Evolutionary conservation across 257 asterid species (phyloP).

Genomic region (Dorcoceras hygrometricum): DNA sequence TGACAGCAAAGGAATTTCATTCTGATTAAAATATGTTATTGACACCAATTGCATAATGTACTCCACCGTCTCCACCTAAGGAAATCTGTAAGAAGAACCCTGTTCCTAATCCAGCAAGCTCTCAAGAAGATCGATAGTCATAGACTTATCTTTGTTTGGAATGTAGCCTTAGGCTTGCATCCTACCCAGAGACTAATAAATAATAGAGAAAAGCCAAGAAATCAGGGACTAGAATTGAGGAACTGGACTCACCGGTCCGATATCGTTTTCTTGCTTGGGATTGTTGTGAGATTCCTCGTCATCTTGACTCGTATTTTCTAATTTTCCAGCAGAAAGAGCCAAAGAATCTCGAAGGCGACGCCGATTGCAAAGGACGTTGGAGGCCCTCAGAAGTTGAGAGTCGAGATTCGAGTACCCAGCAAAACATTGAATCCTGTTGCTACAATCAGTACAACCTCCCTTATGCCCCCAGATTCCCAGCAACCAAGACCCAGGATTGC

Average conservation of each 20-base stretch:
- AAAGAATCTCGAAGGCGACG: not conserved
- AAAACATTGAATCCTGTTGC: not conserved
- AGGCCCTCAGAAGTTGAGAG: not conserved
- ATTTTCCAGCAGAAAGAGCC: not conserved
- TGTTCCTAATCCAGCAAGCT: not conserved
- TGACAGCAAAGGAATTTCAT: not conserved
- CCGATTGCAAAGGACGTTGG: not conserved
- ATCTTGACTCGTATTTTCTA: conserved; percentile 12
- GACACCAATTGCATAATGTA: not conserved
- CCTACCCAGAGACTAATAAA: not conserved
- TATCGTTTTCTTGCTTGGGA: conserved; percentile 32
- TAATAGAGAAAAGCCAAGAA: not conserved
- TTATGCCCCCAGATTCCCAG: not conserved
- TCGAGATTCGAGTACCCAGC: not conserved
- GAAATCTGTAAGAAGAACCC: not conserved
- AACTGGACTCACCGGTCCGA: conserved; percentile 48
- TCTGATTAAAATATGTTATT: not conserved
- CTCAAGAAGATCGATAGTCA: too few relatives aligned
- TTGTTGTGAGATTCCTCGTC: conserved; percentile 44
- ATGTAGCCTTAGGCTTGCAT: not conserved
- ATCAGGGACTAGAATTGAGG: not conserved
- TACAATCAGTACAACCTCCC: not conserved
- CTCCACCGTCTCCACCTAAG: not conserved
- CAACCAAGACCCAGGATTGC: not conserved
- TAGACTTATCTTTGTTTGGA: not conserved